phyloP scores from a whole-genome alignment of 306 rosid species.

The Lathyrus aphaca region DNA sequence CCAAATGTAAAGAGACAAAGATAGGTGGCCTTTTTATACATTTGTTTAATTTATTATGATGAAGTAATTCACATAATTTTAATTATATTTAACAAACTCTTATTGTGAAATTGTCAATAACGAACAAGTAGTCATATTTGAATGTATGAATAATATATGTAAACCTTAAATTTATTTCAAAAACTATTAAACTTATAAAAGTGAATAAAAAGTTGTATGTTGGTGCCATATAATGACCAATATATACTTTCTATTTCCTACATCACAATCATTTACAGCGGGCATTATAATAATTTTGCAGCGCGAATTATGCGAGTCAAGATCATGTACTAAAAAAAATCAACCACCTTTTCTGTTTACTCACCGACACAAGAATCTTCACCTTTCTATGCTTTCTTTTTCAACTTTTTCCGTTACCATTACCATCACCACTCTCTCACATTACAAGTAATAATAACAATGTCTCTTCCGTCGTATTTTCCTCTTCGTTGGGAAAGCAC shows the following conservation, averaged over 20 bases:
- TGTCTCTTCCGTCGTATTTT: conserved; percentile 57
- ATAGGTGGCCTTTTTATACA: background rate
- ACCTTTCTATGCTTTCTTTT: conserved; percentile 45
- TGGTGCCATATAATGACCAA: too few species aligned
- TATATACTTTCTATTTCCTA: background rate
- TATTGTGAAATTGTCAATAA: too few species aligned
- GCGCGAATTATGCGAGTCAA: background rate
- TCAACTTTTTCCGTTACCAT: conserved; percentile 32
- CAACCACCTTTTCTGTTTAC: conserved; percentile 20
- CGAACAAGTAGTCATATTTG: too few species aligned
- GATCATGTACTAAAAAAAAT: background rate
- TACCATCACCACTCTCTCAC: background rate
- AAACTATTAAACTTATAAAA: too few species aligned
- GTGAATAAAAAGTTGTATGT: too few species aligned
- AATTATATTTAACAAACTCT: too few species aligned
- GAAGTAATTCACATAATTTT: background rate
- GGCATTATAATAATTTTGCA: background rate
- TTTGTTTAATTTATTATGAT: background rate
- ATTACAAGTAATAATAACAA: conserved; percentile 4
- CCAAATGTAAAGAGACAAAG: background rate
- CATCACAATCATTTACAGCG: background rate
- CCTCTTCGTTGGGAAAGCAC: conserved; percentile 96
- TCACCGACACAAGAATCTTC: conserved; percentile 62
- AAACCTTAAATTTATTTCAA: too few species aligned
- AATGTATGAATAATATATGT: too few species aligned